Evolutionary conservation across 352 stramenopile genomes (phyloP), one percentile per base, ranked within the genome.

Genomic region (Globisporangium lucens): DNA sequence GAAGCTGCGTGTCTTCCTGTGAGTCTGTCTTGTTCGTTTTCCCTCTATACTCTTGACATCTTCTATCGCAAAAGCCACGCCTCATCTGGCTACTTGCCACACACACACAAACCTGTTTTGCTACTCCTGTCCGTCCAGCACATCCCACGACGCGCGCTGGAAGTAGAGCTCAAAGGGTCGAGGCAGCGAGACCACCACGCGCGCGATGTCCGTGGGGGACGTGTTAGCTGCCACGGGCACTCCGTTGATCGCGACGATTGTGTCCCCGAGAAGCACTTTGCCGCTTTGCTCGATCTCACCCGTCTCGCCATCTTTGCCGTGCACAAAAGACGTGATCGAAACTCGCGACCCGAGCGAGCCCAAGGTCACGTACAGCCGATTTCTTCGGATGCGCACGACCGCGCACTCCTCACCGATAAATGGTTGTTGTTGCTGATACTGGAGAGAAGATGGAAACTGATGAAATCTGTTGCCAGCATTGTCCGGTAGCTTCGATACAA

Each of bases 261-360:
- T 68, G 51, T 93, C 85, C 4, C 85, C 85, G 12, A 81, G 29
- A 24, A 90, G 73, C 22, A 94, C 86, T 47, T 82, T 85, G 38
- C 86, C 84, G 59, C 83, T 91, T 35, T 73, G 59, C 65, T 94
- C 84, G 35, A 94, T 82, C 66, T 94, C 86, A 8, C 86, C 86
- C 10, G 52, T 41, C 24, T 77, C 63, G 2, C 83, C 86, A 43
- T 57, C 52, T n/a, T 82, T 71, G n/a, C 85, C 75, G 10, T 35
- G 59, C 20, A 89, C 76, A 30, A 91, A 92, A 7, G 84, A 88
- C 9, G 86, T 89, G 35, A 92, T 70, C 1, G 75, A 77, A 7
- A 92, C 78, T 22, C 77, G 73, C 1, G 72, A 77, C 15, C 80
- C 82, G 41, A 89, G 74, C 3, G 74, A 41, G 7, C 71, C 78